Evolutionary conservation across 129 eudicot species (phyloP).

Genomic region (Tagetes patula): DNA sequence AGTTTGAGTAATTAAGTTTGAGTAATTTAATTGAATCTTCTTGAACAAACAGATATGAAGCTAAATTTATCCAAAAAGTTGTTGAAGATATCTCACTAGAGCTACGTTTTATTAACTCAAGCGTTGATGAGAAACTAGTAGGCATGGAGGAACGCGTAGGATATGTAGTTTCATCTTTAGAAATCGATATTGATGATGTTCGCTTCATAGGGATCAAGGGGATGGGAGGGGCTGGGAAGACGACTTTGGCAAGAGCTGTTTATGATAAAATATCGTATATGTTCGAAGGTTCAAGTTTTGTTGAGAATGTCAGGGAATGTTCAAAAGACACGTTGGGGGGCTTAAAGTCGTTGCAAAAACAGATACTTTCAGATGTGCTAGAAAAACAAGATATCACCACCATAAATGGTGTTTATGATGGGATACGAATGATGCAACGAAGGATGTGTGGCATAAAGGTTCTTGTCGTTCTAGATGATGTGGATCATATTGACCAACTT

Average conservation of each 20-base stretch:
- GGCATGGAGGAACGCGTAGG: conserved; percentile 13
- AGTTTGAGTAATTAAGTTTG: not conserved
- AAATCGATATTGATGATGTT: conserved; percentile 1
- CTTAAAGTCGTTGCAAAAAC: conserved; percentile 10
- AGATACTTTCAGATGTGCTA: conserved; percentile 10
- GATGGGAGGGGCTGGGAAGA: conserved; percentile 22
- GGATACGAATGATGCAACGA: not conserved
- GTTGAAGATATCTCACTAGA: conserved; percentile 13
- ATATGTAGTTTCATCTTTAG: conserved; percentile 9
- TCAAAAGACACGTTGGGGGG: not conserved
- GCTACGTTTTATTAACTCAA: not conserved
- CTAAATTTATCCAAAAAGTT: conserved; percentile 7
- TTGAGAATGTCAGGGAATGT: conserved; percentile 16
- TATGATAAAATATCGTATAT: not conserved
- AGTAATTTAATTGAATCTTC: not conserved
- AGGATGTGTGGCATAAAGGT: conserved; percentile 7
- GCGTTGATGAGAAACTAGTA: conserved; percentile 8
- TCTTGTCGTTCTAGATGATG: conserved; percentile 27
- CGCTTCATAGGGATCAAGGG: conserved; percentile 28
- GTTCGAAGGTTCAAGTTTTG: conserved; percentile 17
- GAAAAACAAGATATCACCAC: not conserved
- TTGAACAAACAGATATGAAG: conserved; percentile 12
- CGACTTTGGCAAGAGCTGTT: conserved; percentile 17
- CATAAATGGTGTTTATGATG: not conserved
- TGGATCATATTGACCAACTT: conserved; percentile 19